These are phyloP conservation scores for Phytophthora pini DNA, from an alignment of 352 stramenopile genomes.

Conservation along the genomic window DNA sequence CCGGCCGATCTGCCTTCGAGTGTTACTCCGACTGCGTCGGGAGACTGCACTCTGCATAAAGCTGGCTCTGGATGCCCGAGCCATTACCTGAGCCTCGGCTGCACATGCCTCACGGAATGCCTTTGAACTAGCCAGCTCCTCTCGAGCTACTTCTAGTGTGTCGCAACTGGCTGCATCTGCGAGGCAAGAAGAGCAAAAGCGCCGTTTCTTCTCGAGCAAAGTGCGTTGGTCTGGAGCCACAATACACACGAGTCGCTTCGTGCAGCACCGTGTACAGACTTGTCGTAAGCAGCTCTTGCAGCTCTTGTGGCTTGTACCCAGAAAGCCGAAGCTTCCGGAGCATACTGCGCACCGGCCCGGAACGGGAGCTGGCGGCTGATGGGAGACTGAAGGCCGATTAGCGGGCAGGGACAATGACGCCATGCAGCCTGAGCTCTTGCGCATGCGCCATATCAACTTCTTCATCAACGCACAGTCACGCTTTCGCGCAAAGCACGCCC, in stretches of 20 bases:
- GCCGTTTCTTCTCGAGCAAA: conserved; percentile 37
- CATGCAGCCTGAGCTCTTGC: conserved; percentile 32
- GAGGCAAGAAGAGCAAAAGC: conserved; percentile 44
- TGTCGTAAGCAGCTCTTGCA: conserved; percentile 42
- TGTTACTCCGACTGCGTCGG: conserved; percentile 28
- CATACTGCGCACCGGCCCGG: conserved; percentile 33
- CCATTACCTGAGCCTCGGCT: conserved; percentile 31
- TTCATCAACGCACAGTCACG: conserved; percentile 52
- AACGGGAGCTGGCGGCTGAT: conserved; percentile 17
- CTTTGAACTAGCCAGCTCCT: conserved; percentile 42
- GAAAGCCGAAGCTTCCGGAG: conserved; percentile 40
- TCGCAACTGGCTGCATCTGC: conserved; percentile 40
- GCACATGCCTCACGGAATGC: conserved; percentile 29
- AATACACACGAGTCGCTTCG: conserved; percentile 43
- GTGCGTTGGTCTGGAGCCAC: conserved; percentile 34
- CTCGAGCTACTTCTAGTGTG: conserved; percentile 37
- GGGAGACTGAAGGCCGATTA: conserved; percentile 11
- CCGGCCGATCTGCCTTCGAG: conserved; percentile 19
- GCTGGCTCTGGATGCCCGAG: conserved; percentile 15
- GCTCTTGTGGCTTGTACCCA: conserved; percentile 34
- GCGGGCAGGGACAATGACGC: conserved; percentile 13
- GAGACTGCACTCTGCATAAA: conserved; percentile 32
- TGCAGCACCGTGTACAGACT: conserved; percentile 41
- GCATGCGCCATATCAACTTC: conserved; percentile 59
- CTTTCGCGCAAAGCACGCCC: conserved; percentile 41